These are phyloP conservation scores for Dactylellina parvicollis DNA, from an alignment of 2,329 filamentous ascomycete genomes.

Conservation along the genomic window DNA sequence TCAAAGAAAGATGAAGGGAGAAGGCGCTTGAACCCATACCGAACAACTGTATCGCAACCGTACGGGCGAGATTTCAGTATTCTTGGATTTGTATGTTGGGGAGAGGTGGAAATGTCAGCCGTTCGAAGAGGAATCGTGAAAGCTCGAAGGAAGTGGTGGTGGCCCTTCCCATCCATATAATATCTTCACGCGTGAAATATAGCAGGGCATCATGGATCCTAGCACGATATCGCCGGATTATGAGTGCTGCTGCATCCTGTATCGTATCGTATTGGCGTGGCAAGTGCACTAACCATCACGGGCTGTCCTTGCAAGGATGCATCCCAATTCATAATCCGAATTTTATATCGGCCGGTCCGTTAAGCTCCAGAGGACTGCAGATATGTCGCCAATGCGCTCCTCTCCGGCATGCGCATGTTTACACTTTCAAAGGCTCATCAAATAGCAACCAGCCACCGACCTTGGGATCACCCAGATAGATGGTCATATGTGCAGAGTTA, in stretches of 20 bases:
- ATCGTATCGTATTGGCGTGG: no score
- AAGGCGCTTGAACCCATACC: background rate
- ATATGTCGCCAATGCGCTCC: no score
- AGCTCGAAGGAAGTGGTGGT: background rate
- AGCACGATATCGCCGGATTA: no score
- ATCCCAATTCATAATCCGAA: background rate
- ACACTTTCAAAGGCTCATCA: no score
- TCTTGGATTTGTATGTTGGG: background rate
- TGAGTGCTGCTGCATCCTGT: no score
- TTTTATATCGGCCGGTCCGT: background rate
- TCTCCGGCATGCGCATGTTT: no score
- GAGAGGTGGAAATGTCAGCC: background rate
- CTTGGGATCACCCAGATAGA: no score
- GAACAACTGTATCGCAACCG: background rate
- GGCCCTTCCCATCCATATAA: slow-evolving; percentile 8
- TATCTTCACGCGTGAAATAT: background rate
- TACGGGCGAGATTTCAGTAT: background rate
- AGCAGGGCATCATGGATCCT: no score
- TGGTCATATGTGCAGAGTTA: no score
- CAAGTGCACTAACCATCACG: no score
- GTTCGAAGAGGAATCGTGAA: background rate
- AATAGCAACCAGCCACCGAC: no score
- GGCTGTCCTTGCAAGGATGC: slow-evolving; percentile 2
- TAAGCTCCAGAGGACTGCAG: no score
- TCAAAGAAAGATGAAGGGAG: slow-evolving; percentile 4